Base-by-base conservation (phyloP, 2,329 filamentous ascomycete genomes). In the Rosellinia necatrix region DNA sequence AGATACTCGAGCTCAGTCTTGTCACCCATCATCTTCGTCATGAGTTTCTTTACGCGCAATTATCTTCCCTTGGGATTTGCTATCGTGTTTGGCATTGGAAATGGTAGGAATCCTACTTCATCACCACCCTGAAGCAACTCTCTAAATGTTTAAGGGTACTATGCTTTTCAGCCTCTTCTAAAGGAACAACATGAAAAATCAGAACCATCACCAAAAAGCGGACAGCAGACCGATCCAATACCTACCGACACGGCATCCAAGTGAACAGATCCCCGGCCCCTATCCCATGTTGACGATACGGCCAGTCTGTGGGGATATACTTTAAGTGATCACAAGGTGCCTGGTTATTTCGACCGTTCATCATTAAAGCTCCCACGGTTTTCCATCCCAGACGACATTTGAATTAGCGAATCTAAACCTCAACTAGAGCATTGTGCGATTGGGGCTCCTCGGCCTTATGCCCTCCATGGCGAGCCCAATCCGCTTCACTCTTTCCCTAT, bases 61-160 rank as follows among this genome's bases (percentile, higher is more conserved):
- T 59, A 58, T n/a, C 13, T 68, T 34, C 66, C 67, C n/a, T 34
- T 70, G 6, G 57, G 65, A 30, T 35, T 73, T n/a, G 71, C 71
- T 6, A 49, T 72, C 17, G 55, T 65, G 6, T 65, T 67, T 53
- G 71, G 71, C 24, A 54, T 72, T 32, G 64, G 34, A n/a, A 73
- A 71, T 49, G 70, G 71, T 72, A 68, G 17, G 59, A n/a, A 44
- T 6, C 34, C 25, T 47, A 43, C 43, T 32, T 29, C 3, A 13
- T 32, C 15, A 17, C 24, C 5, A 4, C 9, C 30, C 37, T 35
- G 4, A 46, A n/a, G 19, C 22, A 32, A 27, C 4, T 24, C 30
- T 15, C 46, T 48, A 53, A 61, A 17, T 48, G 29, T 38, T 9
- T 8, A 37, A 69, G 67, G 62, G 21, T 65, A 62, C 43, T 69